phyloP scores from a whole-genome alignment of 2,329 filamentous ascomycete genomes.

The Ophiostoma himal-ulmi region DNA sequence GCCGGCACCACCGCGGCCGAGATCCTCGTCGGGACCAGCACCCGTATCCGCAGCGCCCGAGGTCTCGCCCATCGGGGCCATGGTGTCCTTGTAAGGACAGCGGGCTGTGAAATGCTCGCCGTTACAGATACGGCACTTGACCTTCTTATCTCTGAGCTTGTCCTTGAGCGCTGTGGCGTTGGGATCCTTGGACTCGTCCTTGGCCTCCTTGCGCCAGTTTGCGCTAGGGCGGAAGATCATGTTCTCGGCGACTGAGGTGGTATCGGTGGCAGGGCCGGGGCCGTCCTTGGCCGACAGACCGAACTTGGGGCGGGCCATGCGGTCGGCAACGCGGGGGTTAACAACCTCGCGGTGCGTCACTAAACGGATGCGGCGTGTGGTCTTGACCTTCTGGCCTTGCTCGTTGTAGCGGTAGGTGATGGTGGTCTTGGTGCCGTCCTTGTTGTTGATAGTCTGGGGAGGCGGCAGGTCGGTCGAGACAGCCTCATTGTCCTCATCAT shows the following conservation, averaged over 20 bases:
- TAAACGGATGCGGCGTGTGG: conserved; percentile 88
- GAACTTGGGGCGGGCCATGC: conserved; percentile 90
- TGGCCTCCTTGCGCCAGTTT: conserved; percentile 89
- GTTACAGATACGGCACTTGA: conserved; percentile 98
- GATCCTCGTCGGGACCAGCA: conserved; percentile 46
- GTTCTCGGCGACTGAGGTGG: conserved; percentile 92
- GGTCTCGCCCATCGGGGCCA: conserved; percentile 74
- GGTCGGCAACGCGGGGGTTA: conserved; percentile 93
- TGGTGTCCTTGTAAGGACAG: conserved; percentile 99
- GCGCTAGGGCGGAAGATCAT: conserved; percentile 90
- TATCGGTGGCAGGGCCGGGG: conserved; percentile 71
- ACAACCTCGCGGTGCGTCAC: conserved; percentile 88
- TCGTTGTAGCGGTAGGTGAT: conserved; percentile 89
- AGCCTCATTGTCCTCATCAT: conserved; percentile 78
- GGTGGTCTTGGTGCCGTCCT: conserved; percentile 96
- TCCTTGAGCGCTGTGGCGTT: conserved; percentile 71
- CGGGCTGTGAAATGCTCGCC: conserved; percentile 99
- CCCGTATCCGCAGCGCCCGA: conserved; percentile 51
- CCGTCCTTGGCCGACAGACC: conserved; percentile 81
- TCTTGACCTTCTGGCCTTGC: conserved; percentile 92
- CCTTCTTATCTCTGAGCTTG: conserved; percentile 96
- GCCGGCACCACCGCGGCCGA: conserved; percentile 38
- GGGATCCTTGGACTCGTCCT: conserved; percentile 66
- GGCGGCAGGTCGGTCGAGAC: conserved; percentile 63
- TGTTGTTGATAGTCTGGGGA: conserved; percentile 87